A percentile compares a stretch with the other conserved stretches of the same genome.
Evolutionary conservation across 768 basidiomycete genomes (phyloP).

Genomic region (Leccinum broughii): DNA sequence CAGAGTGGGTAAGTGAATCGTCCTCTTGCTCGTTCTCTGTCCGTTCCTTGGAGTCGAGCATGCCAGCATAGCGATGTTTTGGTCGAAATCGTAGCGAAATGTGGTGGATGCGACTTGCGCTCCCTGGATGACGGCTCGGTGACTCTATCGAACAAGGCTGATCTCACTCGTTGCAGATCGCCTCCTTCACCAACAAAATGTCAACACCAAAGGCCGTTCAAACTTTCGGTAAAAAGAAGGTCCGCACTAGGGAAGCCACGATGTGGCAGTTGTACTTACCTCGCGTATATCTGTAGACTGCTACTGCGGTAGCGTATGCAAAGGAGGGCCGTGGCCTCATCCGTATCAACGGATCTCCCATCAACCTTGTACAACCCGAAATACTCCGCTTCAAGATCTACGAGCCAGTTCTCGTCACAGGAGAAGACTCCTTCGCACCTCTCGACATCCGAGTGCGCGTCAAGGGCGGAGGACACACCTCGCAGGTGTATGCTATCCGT

Average conservation of each 20-base stretch:
- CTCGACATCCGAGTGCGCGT: slow-evolving; percentile 98
- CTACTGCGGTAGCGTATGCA: slow-evolving; percentile 96
- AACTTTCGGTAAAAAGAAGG: slow-evolving; percentile 99
- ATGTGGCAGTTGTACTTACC: slow-evolving; percentile 4
- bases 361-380: slow-evolving; percentile 93
- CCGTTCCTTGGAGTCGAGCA: slow-evolving; percentile 1
- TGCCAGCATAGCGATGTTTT: not conserved
- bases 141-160: slow-evolving; percentile 12
- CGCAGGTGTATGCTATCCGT: slow-evolving; percentile 97
- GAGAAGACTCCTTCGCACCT: slow-evolving; percentile 81
- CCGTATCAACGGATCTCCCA: slow-evolving; percentile 95
- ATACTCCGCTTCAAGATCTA: slow-evolving; percentile 98
- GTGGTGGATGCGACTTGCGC: slow-evolving; percentile 41
- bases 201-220: slow-evolving; percentile 87
- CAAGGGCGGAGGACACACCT: slow-evolving; percentile 99
- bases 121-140: slow-evolving; percentile 37
- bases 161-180: slow-evolving; percentile 23
- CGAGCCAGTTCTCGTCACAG: slow-evolving; percentile 92
- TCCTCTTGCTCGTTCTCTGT: slow-evolving; percentile 7
- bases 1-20: slow-evolving; percentile 40
- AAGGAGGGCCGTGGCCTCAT: slow-evolving; percentile 96
- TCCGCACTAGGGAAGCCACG: slow-evolving; percentile 32
- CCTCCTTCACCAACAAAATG: slow-evolving; percentile 50
- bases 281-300: slow-evolving; percentile 59
- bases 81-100: slow-evolving; percentile 26